phyloP scores from a whole-genome alignment of 352 stramenopile species.

The Phytophthora syringae region DNA sequence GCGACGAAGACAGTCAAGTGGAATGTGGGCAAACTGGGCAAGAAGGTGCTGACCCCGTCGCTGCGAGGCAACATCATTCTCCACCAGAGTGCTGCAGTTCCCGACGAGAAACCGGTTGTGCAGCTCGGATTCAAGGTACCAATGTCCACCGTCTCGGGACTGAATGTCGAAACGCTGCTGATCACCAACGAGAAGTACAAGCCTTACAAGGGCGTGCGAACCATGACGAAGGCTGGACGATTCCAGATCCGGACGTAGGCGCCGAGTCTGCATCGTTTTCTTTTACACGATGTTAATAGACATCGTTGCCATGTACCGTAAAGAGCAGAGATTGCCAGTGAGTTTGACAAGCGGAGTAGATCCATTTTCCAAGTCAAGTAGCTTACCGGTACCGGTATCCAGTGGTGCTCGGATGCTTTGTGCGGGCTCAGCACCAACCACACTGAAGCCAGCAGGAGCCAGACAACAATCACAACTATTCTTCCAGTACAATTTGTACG shows the following conservation, averaged over 20 bases:
- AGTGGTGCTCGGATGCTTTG: background rate
- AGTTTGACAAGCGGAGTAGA: no score
- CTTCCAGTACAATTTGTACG: background rate
- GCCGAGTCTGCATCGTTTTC: conserved; percentile 14
- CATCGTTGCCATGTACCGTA: conserved; percentile 28
- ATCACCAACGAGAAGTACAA: conserved; percentile 97
- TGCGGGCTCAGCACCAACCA: background rate
- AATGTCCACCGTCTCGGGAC: conserved; percentile 94
- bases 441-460: background rate
- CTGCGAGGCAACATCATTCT: conserved; percentile 94
- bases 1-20: conserved; percentile 94
- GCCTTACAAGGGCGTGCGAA: conserved; percentile 98
- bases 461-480: background rate
- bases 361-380: no score
- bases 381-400: no score
- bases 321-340: no score
- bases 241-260: conserved; percentile 95
- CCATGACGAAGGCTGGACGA: conserved; percentile 95
- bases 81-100: conserved; percentile 80
- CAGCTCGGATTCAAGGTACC: conserved; percentile 97
- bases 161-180: conserved; percentile 95
- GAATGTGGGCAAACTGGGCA: conserved; percentile 95
- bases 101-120: conserved; percentile 95
- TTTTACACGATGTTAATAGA: conserved; percentile 35
- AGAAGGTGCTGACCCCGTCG: conserved; percentile 86